Percentiles rank a stretch among this genome's conserved stretches.
phyloP scores from a whole-genome alignment of 345 rosid genomes.

The Triadica sebifera region DNA sequence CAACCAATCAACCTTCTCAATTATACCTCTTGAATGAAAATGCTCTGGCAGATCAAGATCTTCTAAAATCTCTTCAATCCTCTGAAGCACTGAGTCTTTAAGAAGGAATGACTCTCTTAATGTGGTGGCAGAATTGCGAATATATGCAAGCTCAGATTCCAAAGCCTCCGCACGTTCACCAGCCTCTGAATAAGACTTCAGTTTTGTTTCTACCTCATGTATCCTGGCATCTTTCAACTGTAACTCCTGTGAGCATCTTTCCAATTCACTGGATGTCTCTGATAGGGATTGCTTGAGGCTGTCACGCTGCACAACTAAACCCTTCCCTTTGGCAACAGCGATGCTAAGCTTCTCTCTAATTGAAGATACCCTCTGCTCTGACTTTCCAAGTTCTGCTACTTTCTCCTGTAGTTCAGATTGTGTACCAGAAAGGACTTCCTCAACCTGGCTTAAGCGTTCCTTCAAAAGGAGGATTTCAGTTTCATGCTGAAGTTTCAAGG shows the following conservation, averaged over 20 bases:
- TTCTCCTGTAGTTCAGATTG: conserved; percentile 58
- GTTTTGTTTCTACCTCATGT: conserved; percentile 67
- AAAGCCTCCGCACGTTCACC: conserved; percentile 92
- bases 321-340: conserved; percentile 96
- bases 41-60: conserved; percentile 89
- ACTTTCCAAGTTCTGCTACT: conserved; percentile 63
- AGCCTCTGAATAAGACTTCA: conserved; percentile 74
- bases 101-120: conserved; percentile 92
- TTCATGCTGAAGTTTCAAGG: conserved; percentile 56
- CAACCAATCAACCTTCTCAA: conserved; percentile 93
- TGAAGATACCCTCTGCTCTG: conserved; percentile 79
- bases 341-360: conserved; percentile 93
- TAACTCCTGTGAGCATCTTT: conserved; percentile 70
- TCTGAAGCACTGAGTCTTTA: conserved; percentile 91
- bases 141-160: conserved; percentile 96
- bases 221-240: conserved; percentile 64
- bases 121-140: conserved; percentile 93
- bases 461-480: conserved; percentile 51
- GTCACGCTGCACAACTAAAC: conserved; percentile 82
- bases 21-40: conserved; percentile 79
- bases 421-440: conserved; percentile 48
- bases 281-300: conserved; percentile 68
- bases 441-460: conserved; percentile 48
- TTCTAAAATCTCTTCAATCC: conserved; percentile 90
- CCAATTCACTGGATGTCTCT: conserved; percentile 68